These are phyloP conservation scores for Didymella glomerata DNA, from an alignment of 2,329 filamentous ascomycete species.

Conservation along the genomic window DNA sequence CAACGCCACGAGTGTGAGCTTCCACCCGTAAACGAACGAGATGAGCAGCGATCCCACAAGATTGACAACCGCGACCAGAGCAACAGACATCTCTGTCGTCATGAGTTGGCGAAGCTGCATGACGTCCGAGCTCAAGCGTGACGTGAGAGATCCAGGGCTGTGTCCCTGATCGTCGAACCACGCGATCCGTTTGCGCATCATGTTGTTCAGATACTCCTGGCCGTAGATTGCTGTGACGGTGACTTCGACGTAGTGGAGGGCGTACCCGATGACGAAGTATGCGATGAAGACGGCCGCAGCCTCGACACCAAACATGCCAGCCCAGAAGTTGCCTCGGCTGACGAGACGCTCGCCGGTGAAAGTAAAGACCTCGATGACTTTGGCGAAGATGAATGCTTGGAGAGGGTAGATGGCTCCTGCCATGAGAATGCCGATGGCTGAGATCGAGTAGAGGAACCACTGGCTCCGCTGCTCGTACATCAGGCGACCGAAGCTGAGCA, in stretches of 20 bases:
- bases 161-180: slow-evolving; percentile 69
- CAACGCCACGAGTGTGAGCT: slow-evolving; percentile 72
- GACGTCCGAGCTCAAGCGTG: slow-evolving; percentile 65
- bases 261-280: slow-evolving; percentile 61
- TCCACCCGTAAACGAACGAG: slow-evolving; percentile 78
- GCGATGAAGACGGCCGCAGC: slow-evolving; percentile 62
- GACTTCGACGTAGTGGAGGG: slow-evolving; percentile 43
- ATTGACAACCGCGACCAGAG: slow-evolving; percentile 71
- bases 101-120: slow-evolving; percentile 69
- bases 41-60: slow-evolving; percentile 71
- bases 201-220: slow-evolving; percentile 67
- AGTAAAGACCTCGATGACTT: slow-evolving; percentile 50
- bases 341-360: slow-evolving; percentile 40
- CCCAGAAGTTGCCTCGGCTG: slow-evolving; percentile 64
- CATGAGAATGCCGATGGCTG: slow-evolving; percentile 40
- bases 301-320: slow-evolving; percentile 70
- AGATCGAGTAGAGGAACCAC: slow-evolving; percentile 45
- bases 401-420: slow-evolving; percentile 51
- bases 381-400: slow-evolving; percentile 52
- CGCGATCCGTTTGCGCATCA: slow-evolving; percentile 66
- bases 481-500: slow-evolving; percentile 46
- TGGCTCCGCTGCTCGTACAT: slow-evolving; percentile 47
- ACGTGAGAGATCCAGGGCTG: slow-evolving; percentile 67
- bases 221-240: slow-evolving; percentile 63
- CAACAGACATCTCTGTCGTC: slow-evolving; percentile 66